Percentiles rank a stretch among this genome's conserved stretches.
phyloP scores from a whole-genome alignment of 2,329 filamentous ascomycete genomes.

The Neofusicoccum ribis region DNA sequence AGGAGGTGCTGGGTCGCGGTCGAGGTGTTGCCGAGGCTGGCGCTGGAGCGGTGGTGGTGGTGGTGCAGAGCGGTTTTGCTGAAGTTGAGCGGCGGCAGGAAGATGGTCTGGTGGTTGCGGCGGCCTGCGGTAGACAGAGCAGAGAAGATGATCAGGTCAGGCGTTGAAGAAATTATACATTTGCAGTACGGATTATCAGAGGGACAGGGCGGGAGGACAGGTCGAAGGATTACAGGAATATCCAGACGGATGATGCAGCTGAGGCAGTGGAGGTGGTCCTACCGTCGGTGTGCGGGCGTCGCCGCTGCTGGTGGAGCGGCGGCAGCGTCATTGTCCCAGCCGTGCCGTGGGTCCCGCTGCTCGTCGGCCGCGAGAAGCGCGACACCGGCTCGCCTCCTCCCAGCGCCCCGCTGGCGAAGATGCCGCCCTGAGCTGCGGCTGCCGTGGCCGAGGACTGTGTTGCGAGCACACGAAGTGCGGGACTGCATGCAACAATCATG shows the following conservation, averaged over 20 bases:
- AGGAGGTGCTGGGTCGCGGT: neutral
- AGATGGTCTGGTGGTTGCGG: neutral
- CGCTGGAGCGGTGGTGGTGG: neutral
- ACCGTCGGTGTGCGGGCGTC: neutral
- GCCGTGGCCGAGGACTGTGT: neutral
- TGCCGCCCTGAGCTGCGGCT: neutral
- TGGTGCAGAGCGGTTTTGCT: neutral
- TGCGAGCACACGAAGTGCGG: neutral
- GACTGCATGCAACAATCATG: neutral
- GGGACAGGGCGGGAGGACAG: neutral
- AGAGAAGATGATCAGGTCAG: neutral
- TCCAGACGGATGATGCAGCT: neutral
- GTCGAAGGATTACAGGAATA: neutral
- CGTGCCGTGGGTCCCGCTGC: neutral
- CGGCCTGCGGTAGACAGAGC: neutral
- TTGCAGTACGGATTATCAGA: neutral
- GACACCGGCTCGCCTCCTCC: neutral
- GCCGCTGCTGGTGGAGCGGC: neutral
- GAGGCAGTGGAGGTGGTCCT: conserved; percentile 1
- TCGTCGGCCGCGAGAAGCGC: neutral
- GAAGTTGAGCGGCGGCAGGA: neutral
- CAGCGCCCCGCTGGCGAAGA: neutral
- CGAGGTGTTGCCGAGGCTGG: neutral
- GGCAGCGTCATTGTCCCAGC: neutral
- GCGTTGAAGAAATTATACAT: neutral